A percentile compares a stretch with the other conserved stretches of the same genome.
Conservation (phyloP, 495 filamentous ascomycete genomes). For the Parachaetomium inaequale region DNA sequence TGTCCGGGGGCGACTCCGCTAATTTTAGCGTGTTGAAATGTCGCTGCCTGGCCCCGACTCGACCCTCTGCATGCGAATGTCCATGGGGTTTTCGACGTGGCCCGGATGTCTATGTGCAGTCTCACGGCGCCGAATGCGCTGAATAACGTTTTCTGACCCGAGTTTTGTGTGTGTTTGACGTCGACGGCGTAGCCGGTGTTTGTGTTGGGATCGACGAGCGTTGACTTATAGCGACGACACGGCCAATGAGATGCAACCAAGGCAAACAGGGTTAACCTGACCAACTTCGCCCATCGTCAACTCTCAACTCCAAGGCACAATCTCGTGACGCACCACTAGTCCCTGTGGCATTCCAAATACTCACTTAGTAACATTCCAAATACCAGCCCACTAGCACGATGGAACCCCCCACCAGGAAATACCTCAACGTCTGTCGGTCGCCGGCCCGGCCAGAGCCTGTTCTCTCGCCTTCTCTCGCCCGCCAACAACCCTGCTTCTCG, state of each 20-base stretch:
- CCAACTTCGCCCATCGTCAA: background rate
- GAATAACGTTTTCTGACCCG: background rate
- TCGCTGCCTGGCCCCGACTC: slow-evolving; percentile 7
- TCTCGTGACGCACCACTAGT: background rate
- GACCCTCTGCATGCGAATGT: background rate
- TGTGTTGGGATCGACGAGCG: background rate
- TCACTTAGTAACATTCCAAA: background rate
- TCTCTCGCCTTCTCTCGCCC: background rate
- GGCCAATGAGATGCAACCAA: background rate
- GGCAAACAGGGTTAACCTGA: background rate
- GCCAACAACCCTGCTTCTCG: background rate
- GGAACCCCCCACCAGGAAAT: background rate
- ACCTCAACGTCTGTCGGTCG: background rate
- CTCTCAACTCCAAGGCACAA: background rate
- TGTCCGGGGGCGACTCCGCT: background rate
- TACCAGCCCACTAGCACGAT: background rate
- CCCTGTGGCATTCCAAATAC: no score
- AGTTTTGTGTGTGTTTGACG: background rate
- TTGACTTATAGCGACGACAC: background rate
- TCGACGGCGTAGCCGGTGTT: background rate
- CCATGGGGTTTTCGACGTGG: background rate
- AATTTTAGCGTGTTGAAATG: slow-evolving; percentile 10
- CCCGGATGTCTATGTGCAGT: background rate
- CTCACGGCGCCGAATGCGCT: background rate
- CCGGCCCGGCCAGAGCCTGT: background rate